phyloP scores from a whole-genome alignment of 345 rosid genomes.

The Heritiera littoralis region DNA sequence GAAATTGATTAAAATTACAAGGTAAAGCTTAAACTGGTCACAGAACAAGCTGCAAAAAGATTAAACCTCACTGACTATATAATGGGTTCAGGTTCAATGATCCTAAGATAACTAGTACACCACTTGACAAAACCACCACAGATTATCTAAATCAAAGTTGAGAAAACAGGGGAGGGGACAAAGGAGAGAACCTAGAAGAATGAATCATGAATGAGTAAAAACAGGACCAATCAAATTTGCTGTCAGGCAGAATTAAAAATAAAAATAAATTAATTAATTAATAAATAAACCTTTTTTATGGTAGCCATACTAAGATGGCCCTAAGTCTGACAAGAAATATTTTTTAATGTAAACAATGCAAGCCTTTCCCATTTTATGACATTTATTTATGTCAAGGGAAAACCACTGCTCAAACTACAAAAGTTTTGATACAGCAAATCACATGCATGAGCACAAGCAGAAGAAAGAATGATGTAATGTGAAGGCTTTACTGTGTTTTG shows the following conservation, averaged over 20 bases:
- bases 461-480: not conserved
- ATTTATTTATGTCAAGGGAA: not conserved
- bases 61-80: not conserved
- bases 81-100: not conserved
- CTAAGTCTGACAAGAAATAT: not conserved
- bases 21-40: not conserved
- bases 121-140: slow-evolving; percentile 4
- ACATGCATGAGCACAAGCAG: not conserved
- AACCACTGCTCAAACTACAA: not conserved
- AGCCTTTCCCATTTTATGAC: not conserved
- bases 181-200: not conserved
- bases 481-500: not conserved
- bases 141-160: not conserved
- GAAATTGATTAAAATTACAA: not conserved
- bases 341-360: slow-evolving; percentile 2
- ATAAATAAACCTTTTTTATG: not conserved
- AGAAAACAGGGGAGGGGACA: not conserved
- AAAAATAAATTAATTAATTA: not conserved
- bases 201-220: not conserved
- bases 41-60: slow-evolving; percentile 11
- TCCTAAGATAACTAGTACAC: not conserved
- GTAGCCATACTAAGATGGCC: not conserved
- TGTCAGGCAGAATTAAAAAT: not conserved
- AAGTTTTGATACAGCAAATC: not conserved
- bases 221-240: not conserved